Base-by-base conservation (phyloP, 2,329 filamentous ascomycete genomes). In the Gliomastix tumulicola region DNA sequence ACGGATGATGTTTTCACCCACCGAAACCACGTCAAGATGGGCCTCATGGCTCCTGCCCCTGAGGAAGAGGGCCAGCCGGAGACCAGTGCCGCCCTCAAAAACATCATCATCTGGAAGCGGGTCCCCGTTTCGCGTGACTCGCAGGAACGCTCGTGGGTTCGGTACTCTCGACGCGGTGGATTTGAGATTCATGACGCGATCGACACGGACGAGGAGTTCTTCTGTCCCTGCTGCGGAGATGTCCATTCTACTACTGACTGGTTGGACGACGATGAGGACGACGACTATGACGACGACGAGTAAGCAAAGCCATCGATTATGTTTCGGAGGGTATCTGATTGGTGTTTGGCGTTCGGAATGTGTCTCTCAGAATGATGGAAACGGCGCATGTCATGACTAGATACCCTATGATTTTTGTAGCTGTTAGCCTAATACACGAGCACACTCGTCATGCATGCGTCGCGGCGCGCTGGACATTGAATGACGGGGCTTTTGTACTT, bases 91-190 rank as follows among this genome's bases (percentile, higher is more conserved):
- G 60, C n/a, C n/a, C n/a, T n/a, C n/a, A n/a, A 65, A 15, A 63
- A 66, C 11, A 54, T 56, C 19, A 64, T 71, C 4, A 62, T 75
- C 16, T 76, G 69, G 68, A 75, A 73, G 48, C 62, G 55, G 11
- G 62, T 74, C 1, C 71, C 70, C 2, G 32, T 57, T 5, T 53
- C 51, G 15, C 61, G 66, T 15, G 64, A 66, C 38, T 45, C 42
- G 1, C 47, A 56, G 12, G 51, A 62, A 21, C 68, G 70, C 17
- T 49, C 54, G n/a, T 76, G 69, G 70, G 53, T 60, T 13, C 59
- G 71, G 23, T 76, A 74, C 44, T 63, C 56, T 34, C 54, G 62
- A 21, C 52, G 44, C 34, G 61, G 50, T 21, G 63, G 63, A 19
- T 60, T 63, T 38, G 57, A 60, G 46, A 50, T 56, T 18, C 19